These are phyloP conservation scores for Trichomonas tenax DNA, from an alignment of 208 protist species.

Conservation along the genomic window DNA sequence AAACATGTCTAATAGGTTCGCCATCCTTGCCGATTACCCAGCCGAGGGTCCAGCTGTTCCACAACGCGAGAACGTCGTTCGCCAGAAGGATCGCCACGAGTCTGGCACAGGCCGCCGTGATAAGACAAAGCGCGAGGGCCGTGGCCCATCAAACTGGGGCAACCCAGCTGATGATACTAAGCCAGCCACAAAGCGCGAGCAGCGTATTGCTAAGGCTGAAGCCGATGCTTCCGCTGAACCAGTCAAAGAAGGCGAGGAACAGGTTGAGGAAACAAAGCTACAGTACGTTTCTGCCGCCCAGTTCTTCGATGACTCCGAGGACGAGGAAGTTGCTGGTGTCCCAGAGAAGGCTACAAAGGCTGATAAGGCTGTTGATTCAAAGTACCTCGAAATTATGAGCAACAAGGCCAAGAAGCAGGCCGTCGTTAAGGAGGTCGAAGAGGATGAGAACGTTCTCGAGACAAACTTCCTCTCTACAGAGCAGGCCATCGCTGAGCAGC, in stretches of 20 bases:
- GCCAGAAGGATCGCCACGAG: background rate
- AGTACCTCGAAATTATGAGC: background rate
- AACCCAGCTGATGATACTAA: background rate
- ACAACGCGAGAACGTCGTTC: background rate
- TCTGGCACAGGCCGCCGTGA: background rate
- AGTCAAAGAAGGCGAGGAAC: background rate
- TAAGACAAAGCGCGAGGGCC: background rate
- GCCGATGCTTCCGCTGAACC: background rate
- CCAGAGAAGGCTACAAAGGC: background rate
- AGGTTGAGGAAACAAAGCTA: background rate
- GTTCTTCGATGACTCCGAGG: background rate
- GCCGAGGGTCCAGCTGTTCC: background rate
- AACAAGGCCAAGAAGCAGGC: background rate
- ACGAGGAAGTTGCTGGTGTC: background rate
- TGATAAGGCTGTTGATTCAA: background rate
- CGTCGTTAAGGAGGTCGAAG: background rate
- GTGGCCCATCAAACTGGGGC: background rate
- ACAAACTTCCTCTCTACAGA: background rate
- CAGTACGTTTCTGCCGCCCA: background rate
- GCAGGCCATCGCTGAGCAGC: background rate
- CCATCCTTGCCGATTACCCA: conserved; percentile 1
- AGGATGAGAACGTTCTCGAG: background rate
- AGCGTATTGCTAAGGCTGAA: background rate
- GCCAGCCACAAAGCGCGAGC: background rate
- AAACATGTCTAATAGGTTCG: background rate